phyloP scores from a whole-genome alignment of 371 early-diverging fungal species.

The Mortierella sp. region DNA sequence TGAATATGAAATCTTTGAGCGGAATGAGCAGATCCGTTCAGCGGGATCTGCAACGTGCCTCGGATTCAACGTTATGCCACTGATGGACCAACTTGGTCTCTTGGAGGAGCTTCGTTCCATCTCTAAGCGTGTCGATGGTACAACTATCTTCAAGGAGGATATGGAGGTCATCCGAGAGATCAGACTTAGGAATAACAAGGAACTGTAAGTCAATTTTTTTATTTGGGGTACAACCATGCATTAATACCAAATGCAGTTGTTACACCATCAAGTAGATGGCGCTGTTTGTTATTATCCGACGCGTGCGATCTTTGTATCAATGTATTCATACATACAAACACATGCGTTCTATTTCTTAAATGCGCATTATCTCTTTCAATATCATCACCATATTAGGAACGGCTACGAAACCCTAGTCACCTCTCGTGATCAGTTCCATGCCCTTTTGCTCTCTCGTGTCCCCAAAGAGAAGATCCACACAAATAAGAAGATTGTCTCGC shows the following conservation, averaged over 20 bases:
- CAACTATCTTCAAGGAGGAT: constrained; percentile 32
- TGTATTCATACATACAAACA: too few species aligned
- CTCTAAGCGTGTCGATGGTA: constrained; percentile 21
- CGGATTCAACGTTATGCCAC: constrained; percentile 36
- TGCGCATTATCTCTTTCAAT: too few species aligned
- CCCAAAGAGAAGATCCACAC: constrained; percentile 21
- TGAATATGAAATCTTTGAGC: constrained; percentile 40
- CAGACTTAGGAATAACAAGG: constrained; percentile 25
- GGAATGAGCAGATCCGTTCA: constrained; percentile 10
- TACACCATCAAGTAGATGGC: too few species aligned
- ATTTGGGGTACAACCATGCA: background rate
- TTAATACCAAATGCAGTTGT: too few species aligned
- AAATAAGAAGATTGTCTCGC: constrained; percentile 17
- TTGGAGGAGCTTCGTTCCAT: constrained; percentile 20
- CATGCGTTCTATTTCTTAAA: too few species aligned
- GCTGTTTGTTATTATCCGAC: too few species aligned
- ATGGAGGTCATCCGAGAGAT: constrained; percentile 39
- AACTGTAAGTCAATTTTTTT: constrained; percentile 14
- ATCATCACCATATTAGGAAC: constrained; percentile 10
- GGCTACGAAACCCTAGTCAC: constrained; percentile 38
- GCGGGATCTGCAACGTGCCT: background rate
- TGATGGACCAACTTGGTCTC: constrained; percentile 36
- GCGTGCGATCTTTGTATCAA: too few species aligned
- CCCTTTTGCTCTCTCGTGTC: constrained; percentile 30
- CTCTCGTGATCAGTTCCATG: constrained; percentile 28